phyloP scores from a whole-genome alignment of 768 basidiomycete genomes.

The Rhizopogon roseolus region DNA sequence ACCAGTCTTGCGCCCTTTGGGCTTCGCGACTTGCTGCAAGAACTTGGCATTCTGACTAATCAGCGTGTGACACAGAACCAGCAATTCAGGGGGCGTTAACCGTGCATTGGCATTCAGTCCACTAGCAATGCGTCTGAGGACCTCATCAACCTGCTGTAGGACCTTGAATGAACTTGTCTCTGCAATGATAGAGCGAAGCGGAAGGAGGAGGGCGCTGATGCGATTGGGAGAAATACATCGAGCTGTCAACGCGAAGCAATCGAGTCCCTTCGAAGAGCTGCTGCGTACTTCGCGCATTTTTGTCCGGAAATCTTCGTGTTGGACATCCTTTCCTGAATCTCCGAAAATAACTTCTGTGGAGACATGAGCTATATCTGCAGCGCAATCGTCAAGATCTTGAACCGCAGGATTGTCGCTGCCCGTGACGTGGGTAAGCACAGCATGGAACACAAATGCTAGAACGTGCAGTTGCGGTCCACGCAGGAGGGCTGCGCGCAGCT shows the following conservation, averaged over 20 bases:
- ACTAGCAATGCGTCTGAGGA: constrained; percentile 73
- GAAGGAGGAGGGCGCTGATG: constrained; percentile 71
- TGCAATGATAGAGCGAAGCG: constrained; percentile 79
- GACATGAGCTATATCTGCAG: constrained; percentile 74
- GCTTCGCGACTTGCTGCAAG: constrained; percentile 51
- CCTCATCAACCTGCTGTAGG: constrained; percentile 84
- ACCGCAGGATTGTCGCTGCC: constrained; percentile 42
- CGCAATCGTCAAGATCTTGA: constrained; percentile 65
- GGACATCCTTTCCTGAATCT: constrained; percentile 85
- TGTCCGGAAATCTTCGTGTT: constrained; percentile 88
- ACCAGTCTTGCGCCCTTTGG: constrained; percentile 26
- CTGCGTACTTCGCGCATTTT: constrained; percentile 89
- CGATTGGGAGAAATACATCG: constrained; percentile 71
- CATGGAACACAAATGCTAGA: constrained; percentile 78
- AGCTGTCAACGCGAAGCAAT: constrained; percentile 80
- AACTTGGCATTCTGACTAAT: constrained; percentile 90
- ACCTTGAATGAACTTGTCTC: constrained; percentile 77
- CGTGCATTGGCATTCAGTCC: constrained; percentile 83
- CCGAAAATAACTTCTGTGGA: constrained; percentile 92
- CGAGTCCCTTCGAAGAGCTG: constrained; percentile 78
- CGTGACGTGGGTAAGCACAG: constrained; percentile 78
- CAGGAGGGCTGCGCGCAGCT: constrained; percentile 77
- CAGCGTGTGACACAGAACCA: constrained; percentile 83
- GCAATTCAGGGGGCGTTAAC: constrained; percentile 62
- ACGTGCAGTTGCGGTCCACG: constrained; percentile 96